Evolutionary conservation across 495 filamentous ascomycete species (phyloP).

Genomic region (Xylaria cubensis): DNA sequence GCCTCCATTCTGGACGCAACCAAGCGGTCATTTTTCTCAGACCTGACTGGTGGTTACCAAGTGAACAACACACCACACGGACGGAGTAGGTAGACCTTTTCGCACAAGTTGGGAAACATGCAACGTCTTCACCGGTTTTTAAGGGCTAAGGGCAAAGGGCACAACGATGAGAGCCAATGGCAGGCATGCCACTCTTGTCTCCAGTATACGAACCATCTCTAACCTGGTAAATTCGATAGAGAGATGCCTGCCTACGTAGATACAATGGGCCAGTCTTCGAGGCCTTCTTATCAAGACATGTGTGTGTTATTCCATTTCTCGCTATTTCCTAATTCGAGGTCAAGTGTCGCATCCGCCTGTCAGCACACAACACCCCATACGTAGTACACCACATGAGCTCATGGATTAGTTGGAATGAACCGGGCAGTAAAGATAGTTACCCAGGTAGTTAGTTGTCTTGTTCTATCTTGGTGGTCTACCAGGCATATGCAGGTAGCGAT

Average conservation of each 20-base stretch:
- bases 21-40: constrained; percentile 24
- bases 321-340: constrained; percentile 12
- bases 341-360: constrained; percentile 16
- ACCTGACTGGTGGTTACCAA: constrained; percentile 21
- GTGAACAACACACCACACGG: constrained; percentile 31
- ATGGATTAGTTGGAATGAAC: background rate
- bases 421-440: background rate
- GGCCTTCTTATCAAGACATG: constrained; percentile 19
- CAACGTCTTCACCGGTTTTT: constrained; percentile 22
- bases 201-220: constrained; percentile 19
- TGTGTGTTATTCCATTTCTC: constrained; percentile 3
- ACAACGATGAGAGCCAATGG: constrained; percentile 10
- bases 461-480: too few species aligned
- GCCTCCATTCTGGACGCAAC: constrained; percentile 29
- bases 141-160: background rate
- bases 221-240: background rate
- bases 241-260: constrained; percentile 9
- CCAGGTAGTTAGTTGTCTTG: background rate
- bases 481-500: background rate
- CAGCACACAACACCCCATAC: background rate
- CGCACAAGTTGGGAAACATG: constrained; percentile 21
- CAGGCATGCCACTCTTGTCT: constrained; percentile 10
- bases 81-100: constrained; percentile 15
- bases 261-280: constrained; percentile 16
- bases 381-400: background rate